Conservation (phyloP, 768 basidiomycete genomes). For the Pisolithus orientalis region DNA sequence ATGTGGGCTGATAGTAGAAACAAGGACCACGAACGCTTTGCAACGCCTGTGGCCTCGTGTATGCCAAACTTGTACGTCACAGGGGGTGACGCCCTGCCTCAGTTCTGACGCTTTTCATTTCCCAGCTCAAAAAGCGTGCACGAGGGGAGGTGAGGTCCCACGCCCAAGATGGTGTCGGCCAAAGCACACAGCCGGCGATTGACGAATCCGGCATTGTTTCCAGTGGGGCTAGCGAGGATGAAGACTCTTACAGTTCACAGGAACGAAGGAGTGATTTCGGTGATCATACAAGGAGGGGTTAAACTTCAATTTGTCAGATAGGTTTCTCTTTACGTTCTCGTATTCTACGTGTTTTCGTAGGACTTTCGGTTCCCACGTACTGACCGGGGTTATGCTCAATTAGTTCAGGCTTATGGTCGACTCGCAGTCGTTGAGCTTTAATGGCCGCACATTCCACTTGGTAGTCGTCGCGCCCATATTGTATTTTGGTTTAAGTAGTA, state of each 20-base stretch:
- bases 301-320: conserved; percentile 14
- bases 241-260: conserved; percentile 29
- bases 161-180: conserved; percentile 19
- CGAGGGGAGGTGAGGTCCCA: conserved; percentile 27
- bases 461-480: not conserved
- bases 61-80: conserved; percentile 72
- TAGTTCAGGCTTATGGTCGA: not conserved
- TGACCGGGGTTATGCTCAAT: not conserved
- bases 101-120: conserved; percentile 17
- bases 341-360: conserved; percentile 2
- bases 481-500: not conserved
- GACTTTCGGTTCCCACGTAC: not conserved
- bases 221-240: conserved; percentile 29
- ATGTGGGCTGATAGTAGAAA: conserved; percentile 20
- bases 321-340: conserved; percentile 14
- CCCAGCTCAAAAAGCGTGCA: conserved; percentile 29
- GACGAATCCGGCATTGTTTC: conserved; percentile 21
- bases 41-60: conserved; percentile 83
- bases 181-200: conserved; percentile 22
- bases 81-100: conserved; percentile 11
- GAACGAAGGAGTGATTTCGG: conserved; percentile 30
- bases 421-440: not conserved
- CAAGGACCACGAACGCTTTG: conserved; percentile 77
- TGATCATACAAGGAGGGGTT: conserved; percentile 29
- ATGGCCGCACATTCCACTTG: not conserved